phyloP scores from a whole-genome alignment of 176 grass and related monocot species.

The Phyllostachys edulis region DNA sequence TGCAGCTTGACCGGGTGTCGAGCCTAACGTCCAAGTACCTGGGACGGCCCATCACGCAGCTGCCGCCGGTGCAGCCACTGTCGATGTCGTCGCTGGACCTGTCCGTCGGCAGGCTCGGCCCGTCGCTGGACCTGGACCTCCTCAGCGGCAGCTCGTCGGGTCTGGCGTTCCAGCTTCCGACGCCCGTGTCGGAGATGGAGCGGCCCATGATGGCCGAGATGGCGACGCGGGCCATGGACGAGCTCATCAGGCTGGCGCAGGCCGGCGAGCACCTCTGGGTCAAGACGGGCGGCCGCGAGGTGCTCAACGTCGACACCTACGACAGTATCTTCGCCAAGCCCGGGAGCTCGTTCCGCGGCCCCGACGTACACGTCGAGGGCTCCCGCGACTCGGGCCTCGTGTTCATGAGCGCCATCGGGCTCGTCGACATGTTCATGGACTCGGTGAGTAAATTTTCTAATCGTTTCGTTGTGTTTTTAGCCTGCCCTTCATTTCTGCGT shows the following conservation, averaged over 20 bases:
- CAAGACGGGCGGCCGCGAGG: constrained; percentile 48
- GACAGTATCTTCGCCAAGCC: constrained; percentile 66
- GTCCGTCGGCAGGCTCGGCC: constrained; percentile 63
- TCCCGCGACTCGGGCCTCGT: constrained; percentile 70
- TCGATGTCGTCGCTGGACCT: constrained; percentile 89
- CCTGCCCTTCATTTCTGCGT: background rate
- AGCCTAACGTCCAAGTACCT: constrained; percentile 86
- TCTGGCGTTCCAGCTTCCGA: constrained; percentile 40
- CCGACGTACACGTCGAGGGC: constrained; percentile 62
- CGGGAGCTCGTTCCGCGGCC: constrained; percentile 45
- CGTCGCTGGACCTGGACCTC: constrained; percentile 78
- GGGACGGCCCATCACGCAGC: constrained; percentile 74
- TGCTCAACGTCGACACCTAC: constrained; percentile 64
- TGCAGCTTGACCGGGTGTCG: constrained; percentile 81
- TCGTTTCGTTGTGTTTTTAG: background rate
- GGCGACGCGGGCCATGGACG: constrained; percentile 80
- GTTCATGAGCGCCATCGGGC: constrained; percentile 53
- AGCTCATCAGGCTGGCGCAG: constrained; percentile 72
- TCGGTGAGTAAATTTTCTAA: constrained; percentile 32
- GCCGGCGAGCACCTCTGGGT: constrained; percentile 69
- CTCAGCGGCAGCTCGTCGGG: constrained; percentile 46
- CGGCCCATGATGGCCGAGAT: constrained; percentile 75
- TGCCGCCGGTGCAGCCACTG: constrained; percentile 65
- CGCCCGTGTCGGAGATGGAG: constrained; percentile 66
- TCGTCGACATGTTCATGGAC: constrained; percentile 90